Base-by-base conservation (phyloP, 129 eudicot species). In the Artemisia argyi region DNA sequence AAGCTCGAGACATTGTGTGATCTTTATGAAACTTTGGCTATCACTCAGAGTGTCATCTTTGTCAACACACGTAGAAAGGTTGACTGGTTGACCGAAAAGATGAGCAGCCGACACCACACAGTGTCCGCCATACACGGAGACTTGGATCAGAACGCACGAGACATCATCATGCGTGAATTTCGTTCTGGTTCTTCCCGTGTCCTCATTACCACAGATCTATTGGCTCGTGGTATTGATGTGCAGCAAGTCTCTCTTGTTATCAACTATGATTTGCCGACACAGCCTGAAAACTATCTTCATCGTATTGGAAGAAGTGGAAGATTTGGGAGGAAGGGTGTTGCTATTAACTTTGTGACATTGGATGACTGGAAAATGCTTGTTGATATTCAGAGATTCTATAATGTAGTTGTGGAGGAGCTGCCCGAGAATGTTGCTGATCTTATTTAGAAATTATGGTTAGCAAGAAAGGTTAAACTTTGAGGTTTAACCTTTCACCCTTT, bases 81-180 rank as follows among this genome's bases (percentile, higher is more conserved):
- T 73, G 83, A 82, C 71, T 82, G 81, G 87, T 63, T 83, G 49
- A 83, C 83, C 9, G 83, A 83, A 49, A 79, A 83, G 63, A 79
- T 79, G 87, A 65, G 85, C 18, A 20, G 72, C 81, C 81, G 83
- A n/a, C 81, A 83, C 55, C 86, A 78, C 69, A 88, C 90, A 1
- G 95, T 88, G 42, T 85, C 90, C 1, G 95, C 95, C 17, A 88
- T 90, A 19, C 94, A 82, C 46, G 86, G 86, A 42, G 86, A 83
- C 77, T 78, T 83, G 86, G 83, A 83, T 70, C 85, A 81, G 67
- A 81, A 76, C 79, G 73, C 82, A 1, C 70, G 85, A 51, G 85
- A 81, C 68, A 76, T 83, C 44, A 83, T 83, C 73, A 83, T 83
- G 86, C 77, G 86, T n/a, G 86, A 83, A 14, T 81, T 81, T 5